Conservation (phyloP, 495 filamentous ascomycete genomes). For the Articulospora tetracladia region DNA sequence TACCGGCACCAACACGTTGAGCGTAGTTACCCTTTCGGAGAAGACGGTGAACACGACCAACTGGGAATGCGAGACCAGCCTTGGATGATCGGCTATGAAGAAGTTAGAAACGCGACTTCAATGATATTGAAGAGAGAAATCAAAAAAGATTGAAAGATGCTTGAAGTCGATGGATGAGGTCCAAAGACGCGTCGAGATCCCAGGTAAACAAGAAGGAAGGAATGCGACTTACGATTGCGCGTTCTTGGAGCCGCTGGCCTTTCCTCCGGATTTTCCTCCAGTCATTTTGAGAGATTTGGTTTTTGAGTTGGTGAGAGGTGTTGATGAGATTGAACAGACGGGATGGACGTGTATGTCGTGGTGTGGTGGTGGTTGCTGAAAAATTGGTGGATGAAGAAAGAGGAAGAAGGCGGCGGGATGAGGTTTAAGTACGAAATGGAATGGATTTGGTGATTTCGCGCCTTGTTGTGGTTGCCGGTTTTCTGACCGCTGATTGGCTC, state of each 20-base stretch:
- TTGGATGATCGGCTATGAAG: slow-evolving; percentile 87
- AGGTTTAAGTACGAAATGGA: not conserved
- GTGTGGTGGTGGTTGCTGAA: not conserved
- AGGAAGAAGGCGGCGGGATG: not conserved
- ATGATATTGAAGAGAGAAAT: slow-evolving; percentile 31
- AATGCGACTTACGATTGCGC: slow-evolving; percentile 79
- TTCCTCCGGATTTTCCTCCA: slow-evolving; percentile 97
- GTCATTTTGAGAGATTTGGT: slow-evolving; percentile 77
- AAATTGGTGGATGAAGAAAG: slow-evolving; percentile 1
- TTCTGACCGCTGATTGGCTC: not conserved
- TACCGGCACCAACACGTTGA: slow-evolving; percentile 97
- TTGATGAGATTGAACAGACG: slow-evolving; percentile 1
- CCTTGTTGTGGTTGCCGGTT: too few relatives aligned
- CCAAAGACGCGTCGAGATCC: slow-evolving; percentile 27
- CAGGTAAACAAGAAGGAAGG: slow-evolving; percentile 10
- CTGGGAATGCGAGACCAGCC: slow-evolving; percentile 98
- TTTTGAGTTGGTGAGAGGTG: slow-evolving; percentile 21
- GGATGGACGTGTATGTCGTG: slow-evolving; percentile 5
- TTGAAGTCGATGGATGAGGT: slow-evolving; percentile 14
- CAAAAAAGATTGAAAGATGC: slow-evolving; percentile 18
- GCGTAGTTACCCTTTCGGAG: slow-evolving; percentile 99
- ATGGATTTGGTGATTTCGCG: too few relatives aligned
- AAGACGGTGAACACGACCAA: slow-evolving; percentile 99
- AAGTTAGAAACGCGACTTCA: slow-evolving; percentile 6
- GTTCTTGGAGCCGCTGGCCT: slow-evolving; percentile 95